A percentile compares a stretch with the other conserved stretches of the same genome.
Evolutionary conservation across 1,284 basidiomycete species (phyloP).

Genomic region (Pascua sp.): DNA sequence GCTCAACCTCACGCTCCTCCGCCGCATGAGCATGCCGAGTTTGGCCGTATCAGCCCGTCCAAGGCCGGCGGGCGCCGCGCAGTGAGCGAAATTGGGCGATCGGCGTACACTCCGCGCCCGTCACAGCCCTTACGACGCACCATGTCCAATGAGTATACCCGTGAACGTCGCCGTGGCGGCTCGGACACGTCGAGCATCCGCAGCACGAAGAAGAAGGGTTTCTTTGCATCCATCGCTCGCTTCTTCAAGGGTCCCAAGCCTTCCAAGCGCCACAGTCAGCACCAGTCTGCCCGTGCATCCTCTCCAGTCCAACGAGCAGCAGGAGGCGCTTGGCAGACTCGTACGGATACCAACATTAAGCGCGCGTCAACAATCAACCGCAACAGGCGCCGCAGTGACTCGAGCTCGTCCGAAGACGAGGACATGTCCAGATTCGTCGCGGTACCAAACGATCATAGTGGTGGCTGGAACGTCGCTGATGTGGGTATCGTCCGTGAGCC

Average conservation of each 20-base stretch:
- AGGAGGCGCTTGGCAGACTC: conserved; percentile 38
- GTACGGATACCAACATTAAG: conserved; percentile 46
- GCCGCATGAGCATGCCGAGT: neutral
- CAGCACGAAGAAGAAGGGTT: conserved; percentile 43
- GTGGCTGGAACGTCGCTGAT: conserved; percentile 38
- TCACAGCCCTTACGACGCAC: conserved; percentile 31
- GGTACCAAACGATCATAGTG: conserved; percentile 40
- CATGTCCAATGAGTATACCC: conserved; percentile 30
- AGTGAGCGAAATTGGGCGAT: conserved; percentile 38
- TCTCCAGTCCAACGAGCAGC: neutral
- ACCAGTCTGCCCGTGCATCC: too few relatives aligned
- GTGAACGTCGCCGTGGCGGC: conserved; percentile 11
- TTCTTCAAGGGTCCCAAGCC: conserved; percentile 36
- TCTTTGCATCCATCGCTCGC: conserved; percentile 43
- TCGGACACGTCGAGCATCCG: conserved; percentile 39
- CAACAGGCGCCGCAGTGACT: conserved; percentile 29
- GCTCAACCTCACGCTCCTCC: neutral
- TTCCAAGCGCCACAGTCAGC: conserved; percentile 10
- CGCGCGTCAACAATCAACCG: conserved; percentile 22
- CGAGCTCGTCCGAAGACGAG: conserved; percentile 38
- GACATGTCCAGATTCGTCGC: conserved; percentile 33
- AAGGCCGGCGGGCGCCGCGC: conserved; percentile 28
- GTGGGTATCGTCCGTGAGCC: conserved; percentile 21
- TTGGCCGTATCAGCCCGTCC: neutral
- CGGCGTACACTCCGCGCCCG: conserved; percentile 5